Evolutionary conservation across 495 filamentous ascomycete species (phyloP).

Genomic region (Podospora pseudopauciseta): DNA sequence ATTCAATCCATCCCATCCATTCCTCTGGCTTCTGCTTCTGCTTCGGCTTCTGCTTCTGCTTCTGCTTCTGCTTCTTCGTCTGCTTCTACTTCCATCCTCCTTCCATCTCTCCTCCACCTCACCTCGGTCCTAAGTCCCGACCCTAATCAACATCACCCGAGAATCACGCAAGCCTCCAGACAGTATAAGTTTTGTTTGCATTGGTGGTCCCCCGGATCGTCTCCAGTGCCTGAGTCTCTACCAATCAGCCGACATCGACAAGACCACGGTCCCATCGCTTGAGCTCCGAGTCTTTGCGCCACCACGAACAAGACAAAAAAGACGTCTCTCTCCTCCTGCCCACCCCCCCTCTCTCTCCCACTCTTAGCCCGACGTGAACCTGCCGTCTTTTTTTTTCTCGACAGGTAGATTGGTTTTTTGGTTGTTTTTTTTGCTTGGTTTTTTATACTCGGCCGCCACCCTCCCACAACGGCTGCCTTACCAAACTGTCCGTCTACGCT

Average conservation of each 20-base stretch:
- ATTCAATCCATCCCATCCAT: constrained; percentile 4
- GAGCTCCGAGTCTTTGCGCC: constrained; percentile 33
- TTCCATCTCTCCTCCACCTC: neutral
- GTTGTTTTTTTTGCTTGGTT: neutral
- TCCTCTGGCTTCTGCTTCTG: too few relatives aligned
- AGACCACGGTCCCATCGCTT: constrained; percentile 21
- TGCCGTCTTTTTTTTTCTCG: neutral
- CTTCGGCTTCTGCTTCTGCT: neutral
- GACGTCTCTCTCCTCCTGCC: constrained; percentile 4
- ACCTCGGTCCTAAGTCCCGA: neutral
- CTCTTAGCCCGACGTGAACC: neutral
- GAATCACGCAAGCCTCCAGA: constrained; percentile 2
- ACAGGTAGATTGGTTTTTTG: neutral
- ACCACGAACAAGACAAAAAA: constrained; percentile 28
- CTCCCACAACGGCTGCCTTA: neutral
- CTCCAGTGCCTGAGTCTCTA: constrained; percentile 7
- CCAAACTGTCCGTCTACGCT: neutral
- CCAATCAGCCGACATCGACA: constrained; percentile 28
- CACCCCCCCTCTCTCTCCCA: neutral
- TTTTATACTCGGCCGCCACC: neutral
- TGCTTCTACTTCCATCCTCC: constrained; percentile 8
- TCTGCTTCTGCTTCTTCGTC: constrained; percentile 4
- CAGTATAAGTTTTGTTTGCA: neutral
- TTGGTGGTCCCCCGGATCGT: constrained; percentile 13
- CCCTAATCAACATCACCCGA: neutral